Evolutionary conservation across 306 rosid genomes (phyloP), one percentile per base, ranked within the genome.

Genomic region (Carpinus fangiana): DNA sequence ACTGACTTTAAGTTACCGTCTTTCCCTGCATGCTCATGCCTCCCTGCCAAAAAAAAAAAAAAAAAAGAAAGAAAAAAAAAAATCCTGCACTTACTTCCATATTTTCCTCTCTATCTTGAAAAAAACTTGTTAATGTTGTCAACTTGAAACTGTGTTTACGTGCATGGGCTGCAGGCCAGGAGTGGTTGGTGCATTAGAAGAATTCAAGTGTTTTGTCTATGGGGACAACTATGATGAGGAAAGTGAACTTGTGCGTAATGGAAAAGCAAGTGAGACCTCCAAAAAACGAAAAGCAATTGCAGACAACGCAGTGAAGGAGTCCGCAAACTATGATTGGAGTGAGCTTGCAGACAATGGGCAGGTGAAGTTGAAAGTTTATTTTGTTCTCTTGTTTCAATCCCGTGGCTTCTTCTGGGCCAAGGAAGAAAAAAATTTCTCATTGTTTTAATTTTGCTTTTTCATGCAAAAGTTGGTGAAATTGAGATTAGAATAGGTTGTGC

Each of bases 301-400:
- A 10, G 98, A 90, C 48, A 74, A 62, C 84, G 97, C 97, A 16
- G 80, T 79, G 41, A 80, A 86, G 75, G 94, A 89, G 88, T 82
- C 76, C 78, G 87, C 84, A 72, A 88, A 75, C 81, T 90, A 87
- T 80, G 87, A 92, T 75, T 94, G 98, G 97, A 78, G 73, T 48
- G 90, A 87, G 60, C 97, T 94, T 73, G 98, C 97, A 28, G 97
- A 94, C 68, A 82, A 80, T 20, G 97, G 98, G 77, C 83, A 90
- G 98, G 98, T 92, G 72, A 88, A 65, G 75, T 82, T 51, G 64
- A 77, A 75, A 70, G 12, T 61, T 82, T 31, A 47, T 73, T 83
- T 83, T 11, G 34, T 65, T 55, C 8, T 74, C 75, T 55, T 21
- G 11, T 80, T 73, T 34, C 6, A 26, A 41, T 46, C 16, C 26